phyloP scores from a whole-genome alignment of 257 asterid species.

The Fraxinus cuspidata region DNA sequence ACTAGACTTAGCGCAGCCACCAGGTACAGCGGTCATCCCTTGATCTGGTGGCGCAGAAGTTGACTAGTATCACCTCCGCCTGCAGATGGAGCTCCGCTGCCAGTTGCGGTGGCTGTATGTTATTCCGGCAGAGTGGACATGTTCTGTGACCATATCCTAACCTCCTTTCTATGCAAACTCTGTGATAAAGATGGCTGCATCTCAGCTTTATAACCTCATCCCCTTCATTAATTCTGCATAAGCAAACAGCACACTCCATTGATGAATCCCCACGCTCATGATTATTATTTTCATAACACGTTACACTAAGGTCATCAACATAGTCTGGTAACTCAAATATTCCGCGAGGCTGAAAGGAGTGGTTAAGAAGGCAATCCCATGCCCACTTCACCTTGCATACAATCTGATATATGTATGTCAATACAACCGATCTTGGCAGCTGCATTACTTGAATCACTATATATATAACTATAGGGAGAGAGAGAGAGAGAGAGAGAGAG shows the following conservation, averaged over 20 bases:
- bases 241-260: neutral
- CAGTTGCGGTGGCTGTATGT: neutral
- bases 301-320: neutral
- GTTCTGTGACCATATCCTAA: neutral
- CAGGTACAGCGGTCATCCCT: neutral
- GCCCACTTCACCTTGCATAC: neutral
- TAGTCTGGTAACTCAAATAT: neutral
- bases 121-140: neutral
- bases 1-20: neutral
- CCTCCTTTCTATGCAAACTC: neutral
- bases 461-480: neutral
- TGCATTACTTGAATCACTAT: neutral
- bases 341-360: neutral
- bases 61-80: neutral
- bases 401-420: neutral
- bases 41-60: neutral
- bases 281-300: neutral
- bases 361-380: neutral
- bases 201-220: neutral
- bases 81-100: neutral
- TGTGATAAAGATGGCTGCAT: neutral
- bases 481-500: neutral
- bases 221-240: neutral
- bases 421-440: neutral
- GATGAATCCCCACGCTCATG: neutral